Conservation (phyloP, 169 alveolate genomes). For the Plasmodium malariae region DNA sequence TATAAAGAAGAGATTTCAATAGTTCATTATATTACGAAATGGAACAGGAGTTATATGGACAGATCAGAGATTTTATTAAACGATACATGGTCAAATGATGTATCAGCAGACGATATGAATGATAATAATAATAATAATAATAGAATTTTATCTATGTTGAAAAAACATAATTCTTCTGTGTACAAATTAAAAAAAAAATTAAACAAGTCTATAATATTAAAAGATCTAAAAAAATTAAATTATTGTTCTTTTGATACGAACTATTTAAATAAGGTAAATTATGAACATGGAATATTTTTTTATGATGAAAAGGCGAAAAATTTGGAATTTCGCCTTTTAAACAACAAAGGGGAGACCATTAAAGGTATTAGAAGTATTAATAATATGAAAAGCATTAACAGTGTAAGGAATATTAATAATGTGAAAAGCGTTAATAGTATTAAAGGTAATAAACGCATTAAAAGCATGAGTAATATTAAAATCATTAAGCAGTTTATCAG, state of each 20-base stretch:
- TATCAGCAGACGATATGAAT: neutral
- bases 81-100: neutral
- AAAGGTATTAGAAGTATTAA: too few relatives aligned
- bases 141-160: slow-evolving; percentile 18
- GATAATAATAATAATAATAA: slow-evolving; percentile 5
- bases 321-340: slow-evolving; percentile 10
- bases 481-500: slow-evolving; percentile 66
- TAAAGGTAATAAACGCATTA: too few relatives aligned
- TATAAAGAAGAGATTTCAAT: slow-evolving; percentile 51
- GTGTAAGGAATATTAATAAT: too few relatives aligned
- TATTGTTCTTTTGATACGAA: neutral
- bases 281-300: neutral
- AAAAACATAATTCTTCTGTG: slow-evolving; percentile 48
- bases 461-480: too few relatives aligned
- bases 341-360: slow-evolving; percentile 7
- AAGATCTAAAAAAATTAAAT: slow-evolving; percentile 39
- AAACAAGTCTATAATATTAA: slow-evolving; percentile 43
- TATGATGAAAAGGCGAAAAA: neutral
- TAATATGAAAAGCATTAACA: too few relatives aligned
- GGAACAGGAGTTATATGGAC: slow-evolving; percentile 33
- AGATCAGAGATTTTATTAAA: slow-evolving; percentile 30
- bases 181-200: slow-evolving; percentile 55
- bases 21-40: slow-evolving; percentile 49
- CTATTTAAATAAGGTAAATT: neutral
- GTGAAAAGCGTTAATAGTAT: too few relatives aligned